phyloP scores from a whole-genome alignment of 129 eudicot species.

The Oenanthe sinensis region DNA sequence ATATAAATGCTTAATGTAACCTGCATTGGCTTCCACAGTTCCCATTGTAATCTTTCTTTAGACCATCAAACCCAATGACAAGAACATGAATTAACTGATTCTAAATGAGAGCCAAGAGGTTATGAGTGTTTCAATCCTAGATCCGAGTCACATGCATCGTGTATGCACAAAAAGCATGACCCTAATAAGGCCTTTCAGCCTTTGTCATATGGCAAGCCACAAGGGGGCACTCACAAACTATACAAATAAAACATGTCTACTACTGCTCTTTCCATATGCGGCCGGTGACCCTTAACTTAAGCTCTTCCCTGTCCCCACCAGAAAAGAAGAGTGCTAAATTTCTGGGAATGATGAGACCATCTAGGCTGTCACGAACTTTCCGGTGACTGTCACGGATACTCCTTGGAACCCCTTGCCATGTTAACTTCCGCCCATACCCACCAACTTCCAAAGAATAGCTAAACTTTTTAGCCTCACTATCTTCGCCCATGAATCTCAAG shows the following conservation, averaged over 20 bases:
- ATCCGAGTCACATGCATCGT: not conserved
- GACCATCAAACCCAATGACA: not conserved
- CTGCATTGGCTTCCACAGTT: constrained; percentile 3
- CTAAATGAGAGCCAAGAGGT: not conserved
- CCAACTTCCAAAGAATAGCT: constrained; percentile 18
- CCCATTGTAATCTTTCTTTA: not conserved
- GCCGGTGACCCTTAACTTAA: constrained; percentile 6
- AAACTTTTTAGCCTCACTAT: constrained; percentile 7
- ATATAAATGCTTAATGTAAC: not conserved
- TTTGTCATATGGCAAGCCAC: not conserved
- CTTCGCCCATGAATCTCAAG: constrained; percentile 4
- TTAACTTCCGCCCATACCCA: constrained; percentile 17
- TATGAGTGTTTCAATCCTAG: not conserved
- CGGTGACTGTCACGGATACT: constrained; percentile 21
- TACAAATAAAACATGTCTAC: not conserved
- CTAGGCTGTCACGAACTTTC: constrained; percentile 24
- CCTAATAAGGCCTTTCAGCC: not conserved
- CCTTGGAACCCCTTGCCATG: constrained; percentile 25
- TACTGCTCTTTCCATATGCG: constrained; percentile 9
- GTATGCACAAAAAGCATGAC: not conserved
- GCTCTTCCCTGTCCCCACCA: constrained; percentile 3
- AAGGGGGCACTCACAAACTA: not conserved
- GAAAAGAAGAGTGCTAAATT: constrained; percentile 21
- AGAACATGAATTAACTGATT: not conserved
- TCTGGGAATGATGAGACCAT: constrained; percentile 18